A percentile compares a stretch with the other conserved stretches of the same genome.
These are phyloP conservation scores for Podaxis carcinomalis DNA, from an alignment of 768 basidiomycete species.

Conservation along the genomic window DNA sequence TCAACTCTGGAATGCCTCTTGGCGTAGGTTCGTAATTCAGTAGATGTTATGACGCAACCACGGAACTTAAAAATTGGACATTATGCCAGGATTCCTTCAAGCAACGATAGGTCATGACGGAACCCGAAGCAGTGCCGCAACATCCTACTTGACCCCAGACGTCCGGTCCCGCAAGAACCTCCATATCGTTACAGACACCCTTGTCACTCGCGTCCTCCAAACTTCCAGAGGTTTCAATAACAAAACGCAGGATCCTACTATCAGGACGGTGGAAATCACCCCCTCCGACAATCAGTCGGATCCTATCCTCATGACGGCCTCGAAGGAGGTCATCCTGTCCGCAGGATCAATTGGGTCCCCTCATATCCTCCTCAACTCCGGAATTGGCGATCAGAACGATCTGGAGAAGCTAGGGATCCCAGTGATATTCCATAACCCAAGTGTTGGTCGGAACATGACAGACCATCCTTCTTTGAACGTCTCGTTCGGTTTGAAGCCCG, in stretches of 20 bases:
- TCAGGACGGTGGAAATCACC: slow-evolving; percentile 10
- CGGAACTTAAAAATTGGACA: too few species aligned
- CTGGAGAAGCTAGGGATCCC: background rate
- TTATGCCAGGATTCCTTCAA: slow-evolving; percentile 2
- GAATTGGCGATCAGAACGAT: slow-evolving; percentile 3
- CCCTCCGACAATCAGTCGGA: background rate
- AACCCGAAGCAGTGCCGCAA: slow-evolving; percentile 12
- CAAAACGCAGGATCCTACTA: background rate
- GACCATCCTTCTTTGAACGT: slow-evolving; percentile 9
- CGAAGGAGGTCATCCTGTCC: slow-evolving; percentile 10
- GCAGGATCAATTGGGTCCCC: slow-evolving; percentile 10
- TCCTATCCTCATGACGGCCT: slow-evolving; percentile 3
- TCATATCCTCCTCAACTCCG: slow-evolving; percentile 13
- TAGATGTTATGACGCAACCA: background rate
- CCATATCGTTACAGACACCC: slow-evolving; percentile 8
- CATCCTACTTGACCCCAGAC: slow-evolving; percentile 6
- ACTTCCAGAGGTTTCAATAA: background rate
- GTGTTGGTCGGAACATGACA: slow-evolving; percentile 19
- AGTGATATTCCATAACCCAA: slow-evolving; percentile 13
- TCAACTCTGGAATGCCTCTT: slow-evolving; percentile 13
- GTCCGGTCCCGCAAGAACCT: slow-evolving; percentile 5
- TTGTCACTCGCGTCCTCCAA: slow-evolving; percentile 10
- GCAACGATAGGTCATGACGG: slow-evolving; percentile 13
- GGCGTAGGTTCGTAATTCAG: slow-evolving; percentile 10
- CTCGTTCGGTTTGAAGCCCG: background rate